Percentiles rank a stretch among this genome's conserved stretches.
These are phyloP conservation scores for Misopates orontium DNA, from an alignment of 257 asterid species.

Conservation along the genomic window DNA sequence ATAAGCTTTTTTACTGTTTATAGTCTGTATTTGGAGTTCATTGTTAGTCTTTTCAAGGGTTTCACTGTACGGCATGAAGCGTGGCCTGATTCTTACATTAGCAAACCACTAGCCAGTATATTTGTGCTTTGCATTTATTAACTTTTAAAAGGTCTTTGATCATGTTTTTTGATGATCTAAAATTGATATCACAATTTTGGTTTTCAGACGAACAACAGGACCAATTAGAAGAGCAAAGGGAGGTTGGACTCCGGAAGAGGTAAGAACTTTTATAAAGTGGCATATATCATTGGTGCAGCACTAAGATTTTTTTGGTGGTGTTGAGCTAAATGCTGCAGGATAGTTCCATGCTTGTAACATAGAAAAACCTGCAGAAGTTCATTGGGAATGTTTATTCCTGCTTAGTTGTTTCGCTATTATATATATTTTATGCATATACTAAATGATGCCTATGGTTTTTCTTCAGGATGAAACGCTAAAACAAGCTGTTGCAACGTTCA, in stretches of 20 bases:
- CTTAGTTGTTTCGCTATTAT: conserved; percentile 5
- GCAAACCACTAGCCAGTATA: too few relatives aligned
- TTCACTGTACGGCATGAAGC: too few relatives aligned
- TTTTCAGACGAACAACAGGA: conserved; percentile 85
- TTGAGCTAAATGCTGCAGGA: conserved; percentile 20
- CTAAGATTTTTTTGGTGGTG: background rate
- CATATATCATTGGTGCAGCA: conserved; percentile 21
- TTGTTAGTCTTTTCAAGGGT: too few relatives aligned
- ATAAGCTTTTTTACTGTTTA: background rate
- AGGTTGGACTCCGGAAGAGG: conserved; percentile 99
- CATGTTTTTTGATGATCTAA: conserved; percentile 16
- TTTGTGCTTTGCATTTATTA: too few relatives aligned
- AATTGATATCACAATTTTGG: conserved; percentile 21
- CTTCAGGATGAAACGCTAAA: conserved; percentile 78
- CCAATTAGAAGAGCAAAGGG: conserved; percentile 99
- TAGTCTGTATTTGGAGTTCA: conserved; percentile 1
- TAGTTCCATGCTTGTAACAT: conserved; percentile 11
- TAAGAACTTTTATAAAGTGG: conserved; percentile 29
- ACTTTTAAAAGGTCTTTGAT: background rate
- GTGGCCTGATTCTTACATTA: background rate
- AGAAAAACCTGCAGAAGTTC: conserved; percentile 3
- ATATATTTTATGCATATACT: conserved; percentile 10
- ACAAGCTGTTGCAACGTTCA: conserved; percentile 74
- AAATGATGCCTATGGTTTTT: conserved; percentile 19
- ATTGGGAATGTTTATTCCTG: conserved; percentile 1